A percentile compares a stretch with the other conserved stretches of the same genome.
phyloP scores from a whole-genome alignment of 1,284 basidiomycete species.

The Ganoderma lingzhi region DNA sequence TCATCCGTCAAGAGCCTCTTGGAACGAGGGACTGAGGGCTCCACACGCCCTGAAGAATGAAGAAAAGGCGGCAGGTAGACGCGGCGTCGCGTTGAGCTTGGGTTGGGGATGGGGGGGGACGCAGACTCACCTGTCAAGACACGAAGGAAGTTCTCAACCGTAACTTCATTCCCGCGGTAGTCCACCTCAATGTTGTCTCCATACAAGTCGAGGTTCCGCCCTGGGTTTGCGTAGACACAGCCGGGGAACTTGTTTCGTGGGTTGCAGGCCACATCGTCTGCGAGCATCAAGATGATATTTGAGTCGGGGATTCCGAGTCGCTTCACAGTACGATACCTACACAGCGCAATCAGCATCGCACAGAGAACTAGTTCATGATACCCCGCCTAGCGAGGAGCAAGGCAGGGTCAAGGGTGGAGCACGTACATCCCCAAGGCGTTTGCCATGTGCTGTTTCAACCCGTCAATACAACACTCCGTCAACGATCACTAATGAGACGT shows the following conservation, averaged over 20 bases:
- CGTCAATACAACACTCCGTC: background rate
- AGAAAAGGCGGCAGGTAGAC: background rate
- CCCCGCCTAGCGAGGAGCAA: background rate
- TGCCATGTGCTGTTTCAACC: conserved; percentile 86
- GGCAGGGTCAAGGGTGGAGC: background rate
- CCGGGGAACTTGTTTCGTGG: conserved; percentile 92
- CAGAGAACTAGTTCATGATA: background rate
- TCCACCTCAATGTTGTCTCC: conserved; percentile 98
- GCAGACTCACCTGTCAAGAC: conserved; percentile 78
- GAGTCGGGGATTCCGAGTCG: conserved; percentile 97
- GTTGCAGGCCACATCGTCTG: conserved; percentile 97
- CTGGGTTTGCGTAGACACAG: conserved; percentile 87
- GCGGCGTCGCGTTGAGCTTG: too few relatives aligned
- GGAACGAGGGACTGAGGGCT: conserved; percentile 82
- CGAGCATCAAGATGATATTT: conserved; percentile 99
- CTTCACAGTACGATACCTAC: conserved; percentile 97
- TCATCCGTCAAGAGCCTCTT: conserved; percentile 94
- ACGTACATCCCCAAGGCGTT: conserved; percentile 95
- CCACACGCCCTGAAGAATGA: conserved; percentile 66
- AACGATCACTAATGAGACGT: conserved; percentile 38
- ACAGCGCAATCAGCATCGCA: conserved; percentile 6
- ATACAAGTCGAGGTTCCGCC: conserved; percentile 87
- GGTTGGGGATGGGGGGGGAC: background rate
- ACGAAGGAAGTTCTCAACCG: conserved; percentile 94
- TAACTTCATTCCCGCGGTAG: conserved; percentile 97